Percentiles rank a stretch among this genome's conserved stretches.
Evolutionary conservation across 2,329 filamentous ascomycete genomes (phyloP).

Genomic region (Sodiomyces alkalinus): DNA sequence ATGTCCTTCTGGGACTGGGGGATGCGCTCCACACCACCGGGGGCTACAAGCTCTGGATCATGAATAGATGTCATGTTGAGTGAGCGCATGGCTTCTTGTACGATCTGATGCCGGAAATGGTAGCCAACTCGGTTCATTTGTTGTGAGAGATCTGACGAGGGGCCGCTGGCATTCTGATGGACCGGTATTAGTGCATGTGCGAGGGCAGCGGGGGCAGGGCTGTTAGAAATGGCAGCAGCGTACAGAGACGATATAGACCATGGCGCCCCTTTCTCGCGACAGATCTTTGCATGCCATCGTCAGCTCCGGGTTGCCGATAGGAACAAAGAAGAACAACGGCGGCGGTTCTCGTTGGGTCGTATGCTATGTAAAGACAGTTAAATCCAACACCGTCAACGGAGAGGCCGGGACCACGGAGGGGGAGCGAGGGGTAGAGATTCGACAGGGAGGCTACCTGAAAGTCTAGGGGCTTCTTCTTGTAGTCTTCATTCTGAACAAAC

Average conservation of each 20-base stretch:
- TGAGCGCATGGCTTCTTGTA: conserved; percentile 33
- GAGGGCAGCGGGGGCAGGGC: conserved; percentile 1
- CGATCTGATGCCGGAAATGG: conserved; percentile 42
- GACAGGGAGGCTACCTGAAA: conserved; percentile 31
- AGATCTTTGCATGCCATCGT: conserved; percentile 49
- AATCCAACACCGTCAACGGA: too few relatives aligned
- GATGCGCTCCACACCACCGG: conserved; percentile 31
- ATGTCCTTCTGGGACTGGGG: conserved; percentile 44
- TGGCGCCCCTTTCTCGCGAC: conserved; percentile 43
- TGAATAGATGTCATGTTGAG: conserved; percentile 4
- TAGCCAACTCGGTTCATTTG: conserved; percentile 46
- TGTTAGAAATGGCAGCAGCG: conserved; percentile 13
- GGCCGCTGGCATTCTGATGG: conserved; percentile 1
- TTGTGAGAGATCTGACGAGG: conserved; percentile 21
- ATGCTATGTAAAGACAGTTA: conserved; percentile 25
- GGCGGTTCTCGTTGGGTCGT: conserved; percentile 36
- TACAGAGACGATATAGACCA: conserved; percentile 55
- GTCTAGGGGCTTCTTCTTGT: conserved; percentile 49
- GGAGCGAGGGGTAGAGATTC: neutral
- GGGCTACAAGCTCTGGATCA: conserved; percentile 9
- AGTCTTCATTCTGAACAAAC: conserved; percentile 47
- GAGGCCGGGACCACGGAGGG: neutral
- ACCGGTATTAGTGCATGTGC: neutral
- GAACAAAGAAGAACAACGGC: conserved; percentile 47
- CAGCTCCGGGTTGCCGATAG: conserved; percentile 45